These are phyloP conservation scores for Smittium culicis DNA, from an alignment of 371 early-diverging fungal species.

Conservation along the genomic window DNA sequence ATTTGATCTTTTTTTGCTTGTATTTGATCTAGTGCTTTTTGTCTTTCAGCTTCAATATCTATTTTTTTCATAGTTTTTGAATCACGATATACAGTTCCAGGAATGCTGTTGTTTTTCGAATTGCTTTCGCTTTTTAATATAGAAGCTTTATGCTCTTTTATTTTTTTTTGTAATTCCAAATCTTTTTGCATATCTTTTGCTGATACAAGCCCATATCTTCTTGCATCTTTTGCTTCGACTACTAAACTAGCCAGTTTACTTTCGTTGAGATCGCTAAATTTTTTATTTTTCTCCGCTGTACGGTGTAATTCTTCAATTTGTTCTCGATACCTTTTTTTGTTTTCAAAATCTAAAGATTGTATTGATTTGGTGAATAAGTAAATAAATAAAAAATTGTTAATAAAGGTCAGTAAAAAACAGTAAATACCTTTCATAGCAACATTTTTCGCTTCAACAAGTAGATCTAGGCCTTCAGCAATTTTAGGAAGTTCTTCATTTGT, in stretches of 20 bases:
- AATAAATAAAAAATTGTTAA: too few relatives aligned
- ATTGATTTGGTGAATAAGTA: too few relatives aligned
- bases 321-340: background rate
- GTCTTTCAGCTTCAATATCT: slow-evolving; percentile 15
- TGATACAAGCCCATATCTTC: slow-evolving; percentile 6
- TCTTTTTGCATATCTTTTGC: slow-evolving; percentile 4
- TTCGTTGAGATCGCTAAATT: too few relatives aligned
- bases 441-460: background rate
- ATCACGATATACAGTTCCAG: slow-evolving; percentile 27
- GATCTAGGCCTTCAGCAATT: background rate
- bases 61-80: slow-evolving; percentile 24
- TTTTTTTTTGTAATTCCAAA: background rate
- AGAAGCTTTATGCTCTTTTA: background rate
- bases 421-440: background rate
- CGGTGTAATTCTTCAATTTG: background rate
- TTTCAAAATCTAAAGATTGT: too few relatives aligned
- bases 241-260: background rate
- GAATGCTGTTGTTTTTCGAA: background rate
- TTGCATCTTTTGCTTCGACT: background rate
- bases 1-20: slow-evolving; percentile 11
- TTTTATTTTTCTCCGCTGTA: background rate
- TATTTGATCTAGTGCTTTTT: slow-evolving; percentile 9
- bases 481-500: background rate
- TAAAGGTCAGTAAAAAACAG: too few relatives aligned
- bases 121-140: background rate